Evolutionary conservation across 2,329 filamentous ascomycete genomes (phyloP).

Genomic region (Monosporascus sp.): DNA sequence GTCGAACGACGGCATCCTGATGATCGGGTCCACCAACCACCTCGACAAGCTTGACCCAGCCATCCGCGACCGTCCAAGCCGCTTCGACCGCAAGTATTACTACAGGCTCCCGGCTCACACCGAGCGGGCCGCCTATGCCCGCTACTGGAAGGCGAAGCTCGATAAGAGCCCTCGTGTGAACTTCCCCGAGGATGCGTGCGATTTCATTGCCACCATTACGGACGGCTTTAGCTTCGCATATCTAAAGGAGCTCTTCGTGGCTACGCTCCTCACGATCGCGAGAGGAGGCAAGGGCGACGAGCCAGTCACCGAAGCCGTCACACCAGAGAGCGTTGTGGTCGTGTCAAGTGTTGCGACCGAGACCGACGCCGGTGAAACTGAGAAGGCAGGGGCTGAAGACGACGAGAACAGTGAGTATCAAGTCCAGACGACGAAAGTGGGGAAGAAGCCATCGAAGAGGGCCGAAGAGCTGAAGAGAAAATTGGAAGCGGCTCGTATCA

Average conservation of each 20-base stretch:
- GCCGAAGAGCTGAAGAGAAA: neutral
- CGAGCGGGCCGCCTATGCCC: constrained; percentile 43
- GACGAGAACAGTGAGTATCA: neutral
- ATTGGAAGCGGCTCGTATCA: neutral
- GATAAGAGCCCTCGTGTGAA: neutral
- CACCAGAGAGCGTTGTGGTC: neutral
- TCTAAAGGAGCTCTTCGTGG: constrained; percentile 1
- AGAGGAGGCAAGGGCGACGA: neutral
- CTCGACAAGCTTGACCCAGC: constrained; percentile 49
- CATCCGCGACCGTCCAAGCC: constrained; percentile 45
- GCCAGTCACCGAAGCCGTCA: neutral
- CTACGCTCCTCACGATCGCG: neutral
- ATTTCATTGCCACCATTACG: neutral
- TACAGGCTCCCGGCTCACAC: constrained; percentile 41
- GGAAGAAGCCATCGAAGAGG: neutral
- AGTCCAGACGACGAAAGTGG: neutral
- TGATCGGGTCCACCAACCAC: constrained; percentile 44
- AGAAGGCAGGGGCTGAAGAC: neutral
- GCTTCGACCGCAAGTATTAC: constrained; percentile 53
- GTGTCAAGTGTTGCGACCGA: neutral
- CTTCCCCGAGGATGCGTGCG: neutral
- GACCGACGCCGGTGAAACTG: neutral
- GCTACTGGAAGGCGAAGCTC: constrained; percentile 42
- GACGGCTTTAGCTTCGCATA: constrained; percentile 1
- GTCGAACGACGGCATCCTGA: constrained; percentile 54